Conservation (phyloP, 306 rosid species). For the Lathyrus sativus region DNA sequence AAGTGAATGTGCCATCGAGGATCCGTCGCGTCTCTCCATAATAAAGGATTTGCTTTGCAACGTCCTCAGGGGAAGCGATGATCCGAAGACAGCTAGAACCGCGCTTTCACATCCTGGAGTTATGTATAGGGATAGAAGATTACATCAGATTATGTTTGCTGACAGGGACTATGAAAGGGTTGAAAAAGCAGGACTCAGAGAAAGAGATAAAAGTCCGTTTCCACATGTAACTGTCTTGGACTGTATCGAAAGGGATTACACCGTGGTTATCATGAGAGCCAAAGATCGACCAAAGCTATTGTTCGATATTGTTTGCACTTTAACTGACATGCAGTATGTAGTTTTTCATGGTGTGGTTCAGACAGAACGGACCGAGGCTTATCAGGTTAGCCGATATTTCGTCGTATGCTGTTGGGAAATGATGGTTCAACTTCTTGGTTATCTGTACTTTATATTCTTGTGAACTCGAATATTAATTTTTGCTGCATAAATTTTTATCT, state of each 20-base stretch:
- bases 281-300: constrained; percentile 87
- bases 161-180: constrained; percentile 86
- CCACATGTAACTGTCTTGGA: constrained; percentile 70
- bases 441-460: not conserved
- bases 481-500: constrained; percentile 8
- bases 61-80: constrained; percentile 72
- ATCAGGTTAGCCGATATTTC: constrained; percentile 58
- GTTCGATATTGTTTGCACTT: constrained; percentile 92
- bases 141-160: constrained; percentile 97
- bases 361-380: constrained; percentile 74
- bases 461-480: too few relatives aligned
- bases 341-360: constrained; percentile 86
- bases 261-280: constrained; percentile 74
- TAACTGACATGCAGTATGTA: constrained; percentile 95
- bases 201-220: constrained; percentile 53
- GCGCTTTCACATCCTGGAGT: constrained; percentile 75
- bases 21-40: constrained; percentile 59
- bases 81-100: constrained; percentile 69
- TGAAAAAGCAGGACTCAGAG: constrained; percentile 52
- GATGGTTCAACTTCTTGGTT: constrained; percentile 4
- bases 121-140: constrained; percentile 77
- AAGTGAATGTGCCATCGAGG: constrained; percentile 68
- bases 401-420: constrained; percentile 5
- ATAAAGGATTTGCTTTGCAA: constrained; percentile 82
- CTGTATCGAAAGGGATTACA: constrained; percentile 83